phyloP scores from a whole-genome alignment of 257 asterid genomes.

The Gentiana dahurica region DNA sequence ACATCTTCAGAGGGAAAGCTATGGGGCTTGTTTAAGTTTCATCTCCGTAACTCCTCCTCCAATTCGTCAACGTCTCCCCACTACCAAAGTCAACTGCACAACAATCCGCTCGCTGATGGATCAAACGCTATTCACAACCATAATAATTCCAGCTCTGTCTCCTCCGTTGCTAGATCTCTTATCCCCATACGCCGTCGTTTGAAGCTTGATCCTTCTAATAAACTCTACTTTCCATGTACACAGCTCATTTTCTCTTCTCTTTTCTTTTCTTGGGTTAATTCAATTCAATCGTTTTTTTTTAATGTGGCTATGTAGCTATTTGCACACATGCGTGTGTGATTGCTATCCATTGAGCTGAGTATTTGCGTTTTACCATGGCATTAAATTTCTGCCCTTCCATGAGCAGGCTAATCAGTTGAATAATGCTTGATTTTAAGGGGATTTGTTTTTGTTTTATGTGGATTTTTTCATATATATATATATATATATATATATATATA shows the following conservation, averaged over 20 bases:
- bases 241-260: neutral
- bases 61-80: slow-evolving; percentile 23
- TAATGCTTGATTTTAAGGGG: too few species aligned
- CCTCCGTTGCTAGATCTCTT: slow-evolving; percentile 83
- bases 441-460: neutral
- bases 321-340: too few species aligned
- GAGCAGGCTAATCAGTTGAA: too few species aligned
- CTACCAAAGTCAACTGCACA: slow-evolving; percentile 19
- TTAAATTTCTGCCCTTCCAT: too few species aligned
- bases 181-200: slow-evolving; percentile 76
- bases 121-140: slow-evolving; percentile 28
- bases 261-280: too few species aligned
- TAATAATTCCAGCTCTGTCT: slow-evolving; percentile 42
- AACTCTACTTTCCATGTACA: slow-evolving; percentile 78
- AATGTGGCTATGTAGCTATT: too few species aligned
- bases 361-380: too few species aligned
- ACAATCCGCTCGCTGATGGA: slow-evolving; percentile 51
- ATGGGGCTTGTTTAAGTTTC: slow-evolving; percentile 75
- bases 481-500: too few species aligned
- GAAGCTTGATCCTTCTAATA: slow-evolving; percentile 85
- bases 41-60: slow-evolving; percentile 50
- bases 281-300: too few species aligned
- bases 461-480: too few species aligned
- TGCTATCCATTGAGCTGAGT: too few species aligned
- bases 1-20: slow-evolving; percentile 43